These are phyloP conservation scores for Myxozyma neotropica DNA, from an alignment of 805 yeast genomes.

Conservation along the genomic window DNA sequence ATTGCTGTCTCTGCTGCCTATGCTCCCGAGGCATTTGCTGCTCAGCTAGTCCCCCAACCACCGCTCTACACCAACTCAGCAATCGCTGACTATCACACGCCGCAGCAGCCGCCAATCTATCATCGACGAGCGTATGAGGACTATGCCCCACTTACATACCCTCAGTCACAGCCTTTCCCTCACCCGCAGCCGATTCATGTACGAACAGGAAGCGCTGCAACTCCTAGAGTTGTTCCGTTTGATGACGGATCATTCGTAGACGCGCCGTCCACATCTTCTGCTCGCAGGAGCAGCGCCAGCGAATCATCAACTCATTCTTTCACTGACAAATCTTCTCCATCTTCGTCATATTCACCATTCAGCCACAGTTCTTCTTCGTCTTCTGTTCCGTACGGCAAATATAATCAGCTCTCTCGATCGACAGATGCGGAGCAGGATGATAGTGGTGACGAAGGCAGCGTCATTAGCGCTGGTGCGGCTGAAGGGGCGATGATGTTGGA, in stretches of 20 bases:
- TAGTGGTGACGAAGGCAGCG: constrained; percentile 21
- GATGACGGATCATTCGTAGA: neutral
- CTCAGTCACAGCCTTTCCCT: neutral
- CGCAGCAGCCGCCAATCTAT: constrained; percentile 7
- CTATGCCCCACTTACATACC: constrained; percentile 1
- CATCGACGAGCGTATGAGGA: constrained; percentile 1
- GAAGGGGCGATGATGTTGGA: constrained; percentile 33
- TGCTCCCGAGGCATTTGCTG: constrained; percentile 13
- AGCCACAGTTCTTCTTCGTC: neutral
- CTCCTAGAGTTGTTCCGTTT: constrained; percentile 1
- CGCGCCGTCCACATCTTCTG: neutral
- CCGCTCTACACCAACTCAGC: neutral
- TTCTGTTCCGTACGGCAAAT: neutral
- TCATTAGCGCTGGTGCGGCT: constrained; percentile 21
- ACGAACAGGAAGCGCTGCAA: neutral
- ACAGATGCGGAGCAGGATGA: constrained; percentile 8
- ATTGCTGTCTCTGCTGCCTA: constrained; percentile 12
- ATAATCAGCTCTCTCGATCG: neutral
- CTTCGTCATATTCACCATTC: neutral
- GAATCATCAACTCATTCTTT: no score
- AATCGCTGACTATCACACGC: neutral
- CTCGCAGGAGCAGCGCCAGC: no score
- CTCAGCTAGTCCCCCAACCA: constrained; percentile 9
- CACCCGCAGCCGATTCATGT: constrained; percentile 17
- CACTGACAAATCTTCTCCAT: neutral